Percentiles rank a stretch among this genome's conserved stretches.
These are phyloP conservation scores for Sporothrix luriei DNA, from an alignment of 2,329 filamentous ascomycete species.

Conservation along the genomic window DNA sequence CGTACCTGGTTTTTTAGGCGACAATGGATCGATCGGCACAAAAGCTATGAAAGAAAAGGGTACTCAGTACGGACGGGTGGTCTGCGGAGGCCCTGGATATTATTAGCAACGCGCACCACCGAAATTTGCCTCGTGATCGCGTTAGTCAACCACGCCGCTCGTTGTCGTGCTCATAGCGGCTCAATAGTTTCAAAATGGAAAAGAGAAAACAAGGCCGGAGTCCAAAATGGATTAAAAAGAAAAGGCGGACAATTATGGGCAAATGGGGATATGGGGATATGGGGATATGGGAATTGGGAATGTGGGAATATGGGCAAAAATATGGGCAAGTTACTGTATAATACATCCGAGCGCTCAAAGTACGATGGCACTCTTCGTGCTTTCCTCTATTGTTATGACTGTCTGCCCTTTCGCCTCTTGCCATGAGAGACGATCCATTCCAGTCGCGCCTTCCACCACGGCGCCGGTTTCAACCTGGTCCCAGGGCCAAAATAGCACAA, in stretches of 20 bases:
- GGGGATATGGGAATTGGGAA: too few species aligned
- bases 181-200: neutral
- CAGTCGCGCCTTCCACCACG: constrained; percentile 5
- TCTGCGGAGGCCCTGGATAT: neutral
- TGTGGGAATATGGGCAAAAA: constrained; percentile 4
- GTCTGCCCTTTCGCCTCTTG: neutral
- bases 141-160: too few species aligned
- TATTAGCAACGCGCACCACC: constrained; percentile 21
- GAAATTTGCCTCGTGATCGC: constrained; percentile 14
- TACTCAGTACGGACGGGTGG: constrained; percentile 17
- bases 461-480: neutral
- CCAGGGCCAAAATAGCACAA: neutral
- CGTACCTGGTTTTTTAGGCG: constrained; percentile 20
- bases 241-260: neutral
- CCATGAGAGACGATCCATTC: constrained; percentile 7
- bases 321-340: too few species aligned
- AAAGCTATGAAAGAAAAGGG: neutral
- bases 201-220: neutral
- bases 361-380: neutral
- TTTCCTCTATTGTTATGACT: neutral
- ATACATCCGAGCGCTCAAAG: too few species aligned
- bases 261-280: neutral
- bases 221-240: neutral
- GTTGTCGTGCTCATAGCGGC: neutral
- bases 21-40: constrained; percentile 12